Evolutionary conservation across 345 rosid species (phyloP).

Genomic region (Excoecaria cochinchinensis): DNA sequence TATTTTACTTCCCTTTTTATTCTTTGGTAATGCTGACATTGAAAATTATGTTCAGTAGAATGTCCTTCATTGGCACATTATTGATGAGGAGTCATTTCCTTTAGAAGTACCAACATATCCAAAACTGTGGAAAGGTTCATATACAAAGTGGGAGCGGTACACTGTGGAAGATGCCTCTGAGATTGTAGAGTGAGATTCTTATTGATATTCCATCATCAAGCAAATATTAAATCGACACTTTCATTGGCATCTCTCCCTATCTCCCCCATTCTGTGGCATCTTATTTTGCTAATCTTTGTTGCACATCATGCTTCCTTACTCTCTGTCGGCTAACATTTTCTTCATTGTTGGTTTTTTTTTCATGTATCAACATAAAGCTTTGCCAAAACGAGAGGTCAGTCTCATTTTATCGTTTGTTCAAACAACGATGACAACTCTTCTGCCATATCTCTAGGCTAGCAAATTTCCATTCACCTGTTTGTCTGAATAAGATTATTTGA

Average conservation of each 20-base stretch:
- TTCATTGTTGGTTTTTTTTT: conserved; percentile 24
- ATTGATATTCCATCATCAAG: conserved; percentile 1
- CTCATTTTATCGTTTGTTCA: conserved; percentile 5
- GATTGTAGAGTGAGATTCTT: conserved; percentile 65
- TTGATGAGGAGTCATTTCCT: conserved; percentile 91
- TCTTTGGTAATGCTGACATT: conserved; percentile 28
- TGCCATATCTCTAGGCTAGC: not conserved
- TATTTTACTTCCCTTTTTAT: conserved; percentile 13
- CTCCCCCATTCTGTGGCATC: not conserved
- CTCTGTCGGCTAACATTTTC: conserved; percentile 28
- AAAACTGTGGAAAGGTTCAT: conserved; percentile 87
- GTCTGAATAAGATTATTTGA: not conserved
- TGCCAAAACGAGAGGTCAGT: conserved; percentile 90
- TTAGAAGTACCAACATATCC: conserved; percentile 81
- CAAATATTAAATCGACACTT: not conserved
- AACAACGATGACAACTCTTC: not conserved
- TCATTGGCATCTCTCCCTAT: not conserved
- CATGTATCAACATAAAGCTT: conserved; percentile 50
- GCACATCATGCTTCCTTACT: not conserved
- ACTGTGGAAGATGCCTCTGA: conserved; percentile 87
- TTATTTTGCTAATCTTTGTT: conserved; percentile 3
- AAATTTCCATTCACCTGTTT: not conserved
- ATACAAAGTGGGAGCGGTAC: conserved; percentile 85
- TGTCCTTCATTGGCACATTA: conserved; percentile 96
- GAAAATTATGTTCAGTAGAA: conserved; percentile 62